These are phyloP conservation scores for Trypanosoma grayi DNA, from an alignment of 208 protist species.

Conservation along the genomic window DNA sequence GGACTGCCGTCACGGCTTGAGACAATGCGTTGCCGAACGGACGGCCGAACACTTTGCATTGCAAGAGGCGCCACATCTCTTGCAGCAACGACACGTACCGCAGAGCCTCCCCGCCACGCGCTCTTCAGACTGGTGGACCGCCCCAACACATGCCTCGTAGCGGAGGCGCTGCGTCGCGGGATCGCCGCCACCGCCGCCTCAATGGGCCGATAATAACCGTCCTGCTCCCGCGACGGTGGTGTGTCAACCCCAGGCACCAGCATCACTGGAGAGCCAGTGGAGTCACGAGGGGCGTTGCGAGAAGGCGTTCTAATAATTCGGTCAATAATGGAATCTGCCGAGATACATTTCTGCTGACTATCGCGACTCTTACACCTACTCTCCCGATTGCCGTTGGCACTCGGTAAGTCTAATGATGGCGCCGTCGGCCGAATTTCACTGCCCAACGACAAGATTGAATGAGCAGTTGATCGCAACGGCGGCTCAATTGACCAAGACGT, in stretches of 20 bases:
- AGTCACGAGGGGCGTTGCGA: not conserved
- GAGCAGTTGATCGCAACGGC: not conserved
- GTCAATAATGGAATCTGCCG: conserved; percentile 14
- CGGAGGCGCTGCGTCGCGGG: conserved; percentile 11
- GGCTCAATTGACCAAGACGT: not conserved
- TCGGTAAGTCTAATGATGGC: not conserved
- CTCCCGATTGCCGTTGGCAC: not conserved
- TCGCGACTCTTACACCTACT: not conserved
- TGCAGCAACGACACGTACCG: not conserved
- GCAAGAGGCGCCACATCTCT: not conserved
- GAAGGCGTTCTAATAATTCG: conserved; percentile 9
- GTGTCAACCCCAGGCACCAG: conserved; percentile 1
- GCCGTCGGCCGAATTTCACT: not conserved
- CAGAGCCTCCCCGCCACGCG: not conserved
- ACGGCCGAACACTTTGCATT: not conserved
- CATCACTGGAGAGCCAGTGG: not conserved
- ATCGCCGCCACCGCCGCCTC: conserved; percentile 14
- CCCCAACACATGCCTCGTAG: not conserved
- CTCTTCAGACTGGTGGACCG: conserved; percentile 14
- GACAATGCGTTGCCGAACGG: not conserved
- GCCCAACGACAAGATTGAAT: not conserved
- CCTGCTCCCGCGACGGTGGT: not conserved
- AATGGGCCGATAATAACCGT: conserved; percentile 25
- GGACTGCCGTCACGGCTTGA: not conserved
- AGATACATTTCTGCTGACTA: not conserved